phyloP scores from a whole-genome alignment of 1,139 yeast genomes.

The Martiniozyma asiatica region DNA sequence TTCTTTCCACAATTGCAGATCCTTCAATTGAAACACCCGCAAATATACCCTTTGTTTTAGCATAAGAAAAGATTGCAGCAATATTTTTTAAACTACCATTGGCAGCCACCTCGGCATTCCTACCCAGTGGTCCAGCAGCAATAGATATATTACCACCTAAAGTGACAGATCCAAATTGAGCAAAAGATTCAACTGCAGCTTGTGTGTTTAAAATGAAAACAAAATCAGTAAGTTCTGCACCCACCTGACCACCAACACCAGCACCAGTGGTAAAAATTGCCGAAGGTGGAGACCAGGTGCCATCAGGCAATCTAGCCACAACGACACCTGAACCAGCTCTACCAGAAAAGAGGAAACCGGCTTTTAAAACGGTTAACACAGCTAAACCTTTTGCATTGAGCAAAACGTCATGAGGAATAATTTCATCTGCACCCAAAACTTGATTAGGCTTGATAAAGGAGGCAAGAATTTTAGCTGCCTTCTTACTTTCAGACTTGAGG shows the following conservation, averaged over 20 bases:
- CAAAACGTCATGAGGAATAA: constrained; percentile 82
- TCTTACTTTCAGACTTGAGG: constrained; percentile 78
- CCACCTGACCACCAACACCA: constrained; percentile 96
- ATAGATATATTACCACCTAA: constrained; percentile 91
- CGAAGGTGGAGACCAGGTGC: constrained; percentile 96
- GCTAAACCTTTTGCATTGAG: constrained; percentile 91
- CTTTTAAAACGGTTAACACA: constrained; percentile 81
- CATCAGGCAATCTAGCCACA: constrained; percentile 88
- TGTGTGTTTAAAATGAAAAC: constrained; percentile 80
- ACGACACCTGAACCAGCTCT: constrained; percentile 97
- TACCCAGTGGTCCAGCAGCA: constrained; percentile 97
- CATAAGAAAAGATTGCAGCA: constrained; percentile 86
- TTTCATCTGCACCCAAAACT: constrained; percentile 75
- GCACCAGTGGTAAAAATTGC: constrained; percentile 96
- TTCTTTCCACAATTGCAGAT: constrained; percentile 84
- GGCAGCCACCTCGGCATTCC: constrained; percentile 97
- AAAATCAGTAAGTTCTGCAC: constrained; percentile 93
- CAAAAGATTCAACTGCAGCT: constrained; percentile 87
- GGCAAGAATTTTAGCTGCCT: constrained; percentile 89
- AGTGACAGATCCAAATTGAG: constrained; percentile 89
- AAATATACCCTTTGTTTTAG: constrained; percentile 91
- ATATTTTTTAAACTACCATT: constrained; percentile 82
- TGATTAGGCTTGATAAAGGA: constrained; percentile 95
- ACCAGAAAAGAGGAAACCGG: constrained; percentile 92
- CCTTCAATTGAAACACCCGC: constrained; percentile 98